Conservation (phyloP, 352 stramenopile species). For the Saprolegnia diclina region DNA sequence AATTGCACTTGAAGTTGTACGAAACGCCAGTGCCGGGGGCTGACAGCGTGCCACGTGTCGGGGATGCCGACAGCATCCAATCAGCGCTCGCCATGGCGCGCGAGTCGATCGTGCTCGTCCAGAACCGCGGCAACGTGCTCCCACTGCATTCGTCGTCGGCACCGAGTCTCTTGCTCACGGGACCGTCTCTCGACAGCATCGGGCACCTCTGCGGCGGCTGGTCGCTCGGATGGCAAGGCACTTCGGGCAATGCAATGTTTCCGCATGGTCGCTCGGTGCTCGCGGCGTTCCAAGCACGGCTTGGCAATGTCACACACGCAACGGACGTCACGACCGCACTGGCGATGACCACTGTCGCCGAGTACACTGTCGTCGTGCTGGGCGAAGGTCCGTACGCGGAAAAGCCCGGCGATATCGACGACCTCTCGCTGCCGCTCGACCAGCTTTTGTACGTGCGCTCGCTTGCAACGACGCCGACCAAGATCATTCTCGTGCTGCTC, state of each 20-base stretch:
- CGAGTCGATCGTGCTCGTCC: constrained; percentile 72
- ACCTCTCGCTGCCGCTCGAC: constrained; percentile 47
- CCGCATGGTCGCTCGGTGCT: constrained; percentile 54
- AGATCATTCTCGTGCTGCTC: constrained; percentile 66
- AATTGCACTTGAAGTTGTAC: constrained; percentile 63
- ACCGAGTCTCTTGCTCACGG: constrained; percentile 58
- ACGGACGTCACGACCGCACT: constrained; percentile 26
- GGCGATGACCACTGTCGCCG: constrained; percentile 40
- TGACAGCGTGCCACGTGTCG: constrained; percentile 39
- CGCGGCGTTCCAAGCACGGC: constrained; percentile 33
- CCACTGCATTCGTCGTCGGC: constrained; percentile 28
- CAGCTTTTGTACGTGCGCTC: constrained; percentile 56
- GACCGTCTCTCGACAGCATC: constrained; percentile 57
- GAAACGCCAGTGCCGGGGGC: constrained; percentile 49
- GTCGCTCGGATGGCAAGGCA: constrained; percentile 67
- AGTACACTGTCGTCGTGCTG: constrained; percentile 68
- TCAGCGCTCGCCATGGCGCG: constrained; percentile 54
- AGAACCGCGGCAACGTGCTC: constrained; percentile 52
- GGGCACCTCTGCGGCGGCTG: constrained; percentile 65
- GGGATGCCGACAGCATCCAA: constrained; percentile 46
- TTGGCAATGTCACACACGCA: constrained; percentile 40
- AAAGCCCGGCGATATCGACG: constrained; percentile 68
- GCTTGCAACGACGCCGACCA: constrained; percentile 44
- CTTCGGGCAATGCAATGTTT: constrained; percentile 50
- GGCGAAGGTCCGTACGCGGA: constrained; percentile 78